phyloP scores from a whole-genome alignment of 2,329 filamentous ascomycete species.

The Myriosclerotinia scirpicola region DNA sequence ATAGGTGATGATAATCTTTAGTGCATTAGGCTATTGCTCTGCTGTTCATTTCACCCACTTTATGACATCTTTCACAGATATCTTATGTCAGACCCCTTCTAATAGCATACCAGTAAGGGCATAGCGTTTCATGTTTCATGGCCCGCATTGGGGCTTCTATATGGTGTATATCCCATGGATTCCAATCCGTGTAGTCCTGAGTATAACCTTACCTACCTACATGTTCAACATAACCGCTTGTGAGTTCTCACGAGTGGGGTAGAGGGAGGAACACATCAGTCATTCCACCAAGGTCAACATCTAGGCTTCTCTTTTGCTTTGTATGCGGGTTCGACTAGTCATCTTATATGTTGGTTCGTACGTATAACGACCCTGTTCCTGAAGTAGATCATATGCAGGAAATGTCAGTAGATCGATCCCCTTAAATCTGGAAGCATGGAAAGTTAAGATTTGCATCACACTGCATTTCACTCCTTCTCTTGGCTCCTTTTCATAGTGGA shows the following conservation, averaged over 20 bases:
- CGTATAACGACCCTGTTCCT: not conserved
- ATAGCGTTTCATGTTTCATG: too few species aligned
- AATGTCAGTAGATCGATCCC: not conserved
- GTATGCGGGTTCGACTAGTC: not conserved
- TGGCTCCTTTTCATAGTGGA: not conserved
- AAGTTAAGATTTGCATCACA: not conserved
- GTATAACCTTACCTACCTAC: too few species aligned
- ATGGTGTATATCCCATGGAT: not conserved
- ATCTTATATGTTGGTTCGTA: not conserved
- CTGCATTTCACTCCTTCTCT: not conserved
- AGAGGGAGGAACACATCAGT: not conserved
- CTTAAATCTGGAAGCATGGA: not conserved
- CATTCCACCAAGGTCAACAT: not conserved
- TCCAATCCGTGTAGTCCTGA: not conserved
- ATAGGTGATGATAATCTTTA: too few species aligned
- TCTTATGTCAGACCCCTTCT: not conserved
- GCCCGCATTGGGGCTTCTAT: too few species aligned
- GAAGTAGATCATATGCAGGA: not conserved
- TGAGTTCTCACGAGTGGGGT: not conserved
- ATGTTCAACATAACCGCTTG: not conserved
- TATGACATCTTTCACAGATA: not conserved
- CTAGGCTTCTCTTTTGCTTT: not conserved
- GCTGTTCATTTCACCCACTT: conserved; percentile 2
- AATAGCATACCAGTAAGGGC: too few species aligned
- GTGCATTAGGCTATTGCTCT: not conserved